A percentile compares a stretch with the other conserved stretches of the same genome.
Evolutionary conservation across 2,329 filamentous ascomycete species (phyloP).

Genomic region (Plenodomus lindquistii): DNA sequence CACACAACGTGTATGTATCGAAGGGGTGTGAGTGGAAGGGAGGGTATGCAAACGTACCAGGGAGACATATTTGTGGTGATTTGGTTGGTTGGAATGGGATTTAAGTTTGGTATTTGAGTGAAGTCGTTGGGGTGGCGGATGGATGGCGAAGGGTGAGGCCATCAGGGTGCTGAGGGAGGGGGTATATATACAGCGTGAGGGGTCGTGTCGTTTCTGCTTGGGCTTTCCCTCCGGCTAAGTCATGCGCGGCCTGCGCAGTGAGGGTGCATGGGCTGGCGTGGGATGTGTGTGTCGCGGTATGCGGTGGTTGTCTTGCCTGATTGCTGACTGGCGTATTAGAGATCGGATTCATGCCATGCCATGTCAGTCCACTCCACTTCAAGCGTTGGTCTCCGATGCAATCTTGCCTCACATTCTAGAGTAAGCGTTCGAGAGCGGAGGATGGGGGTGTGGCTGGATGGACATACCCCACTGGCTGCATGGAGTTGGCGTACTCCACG

Average conservation of each 20-base stretch:
- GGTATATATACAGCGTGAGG: conserved; percentile 18
- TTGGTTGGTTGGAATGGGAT: conserved; percentile 7
- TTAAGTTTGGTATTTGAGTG: conserved; percentile 4
- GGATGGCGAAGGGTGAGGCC: conserved; percentile 15
- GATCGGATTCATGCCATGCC: background rate
- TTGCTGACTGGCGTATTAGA: background rate
- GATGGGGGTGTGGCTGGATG: background rate
- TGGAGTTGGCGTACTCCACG: background rate
- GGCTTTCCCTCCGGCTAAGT: background rate
- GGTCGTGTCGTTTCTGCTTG: background rate
- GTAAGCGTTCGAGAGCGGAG: background rate
- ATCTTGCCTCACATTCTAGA: background rate
- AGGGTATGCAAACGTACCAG: conserved; percentile 18
- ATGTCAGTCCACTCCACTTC: background rate
- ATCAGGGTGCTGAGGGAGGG: conserved; percentile 27
- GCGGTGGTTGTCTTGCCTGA: background rate
- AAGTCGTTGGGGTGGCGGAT: conserved; percentile 3
- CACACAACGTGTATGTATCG: background rate
- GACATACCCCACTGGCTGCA: background rate
- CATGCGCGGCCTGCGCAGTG: background rate
- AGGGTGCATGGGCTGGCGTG: background rate
- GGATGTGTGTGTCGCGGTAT: background rate
- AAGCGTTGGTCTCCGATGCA: background rate
- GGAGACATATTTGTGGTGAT: conserved; percentile 25
- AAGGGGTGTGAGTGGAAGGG: background rate